Conservation (phyloP, 805 yeast genomes). For the Maudiozyma serrabonitensis region DNA sequence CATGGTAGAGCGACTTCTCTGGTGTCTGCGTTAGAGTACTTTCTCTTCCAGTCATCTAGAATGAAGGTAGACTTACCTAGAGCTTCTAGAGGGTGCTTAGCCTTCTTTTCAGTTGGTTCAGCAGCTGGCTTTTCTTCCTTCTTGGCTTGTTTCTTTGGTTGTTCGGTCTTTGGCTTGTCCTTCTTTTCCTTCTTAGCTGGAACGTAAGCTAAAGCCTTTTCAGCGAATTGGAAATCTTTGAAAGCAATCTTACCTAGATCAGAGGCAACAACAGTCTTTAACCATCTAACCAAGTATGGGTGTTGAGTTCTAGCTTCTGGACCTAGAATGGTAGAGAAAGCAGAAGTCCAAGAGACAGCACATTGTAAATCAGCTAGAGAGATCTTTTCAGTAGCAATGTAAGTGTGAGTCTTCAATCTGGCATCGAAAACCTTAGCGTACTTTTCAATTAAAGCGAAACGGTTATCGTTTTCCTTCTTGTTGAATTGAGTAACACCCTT, state of each 20-base stretch:
- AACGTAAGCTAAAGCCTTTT: constrained; percentile 44
- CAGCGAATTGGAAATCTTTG: constrained; percentile 48
- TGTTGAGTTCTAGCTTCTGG: constrained; percentile 49
- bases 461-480: constrained; percentile 56
- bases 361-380: constrained; percentile 30
- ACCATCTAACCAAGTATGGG: constrained; percentile 70
- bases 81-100: constrained; percentile 84
- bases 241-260: constrained; percentile 39
- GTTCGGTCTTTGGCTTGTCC: constrained; percentile 30
- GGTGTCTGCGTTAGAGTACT: constrained; percentile 94
- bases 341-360: constrained; percentile 12
- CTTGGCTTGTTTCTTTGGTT: constrained; percentile 10
- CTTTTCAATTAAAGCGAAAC: constrained; percentile 31
- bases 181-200: constrained; percentile 53
- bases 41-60: constrained; percentile 92
- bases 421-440: constrained; percentile 41
- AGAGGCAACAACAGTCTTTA: constrained; percentile 42
- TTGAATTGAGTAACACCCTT: constrained; percentile 64
- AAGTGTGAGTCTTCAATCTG: constrained; percentile 55
- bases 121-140: constrained; percentile 30
- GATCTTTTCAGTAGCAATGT: constrained; percentile 62
- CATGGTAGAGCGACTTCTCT: constrained; percentile 90
- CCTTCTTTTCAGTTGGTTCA: constrained; percentile 49
- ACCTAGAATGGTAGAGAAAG: constrained; percentile 48
- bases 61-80: constrained; percentile 63